Base-by-base conservation (phyloP, 805 yeast genomes). In the Ascoidea asiatica region DNA sequence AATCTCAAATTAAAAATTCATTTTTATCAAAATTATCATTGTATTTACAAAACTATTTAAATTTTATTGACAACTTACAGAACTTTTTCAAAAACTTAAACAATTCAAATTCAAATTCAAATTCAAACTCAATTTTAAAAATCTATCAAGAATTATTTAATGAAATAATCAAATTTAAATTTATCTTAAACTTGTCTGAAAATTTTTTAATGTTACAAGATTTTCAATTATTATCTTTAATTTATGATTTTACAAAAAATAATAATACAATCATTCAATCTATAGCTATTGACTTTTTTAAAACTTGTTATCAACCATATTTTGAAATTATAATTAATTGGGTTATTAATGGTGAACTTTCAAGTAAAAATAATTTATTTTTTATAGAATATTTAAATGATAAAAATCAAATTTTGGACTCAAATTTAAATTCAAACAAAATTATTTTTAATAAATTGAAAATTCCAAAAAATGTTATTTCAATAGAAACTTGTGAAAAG, bases 341-440 rank as follows among this genome's bases (percentile, higher is more conserved):
- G 97, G 56, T 87, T 1, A 57, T 75, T 0, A 61, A 70, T 39
- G 97, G 96, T 1, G 75, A 72, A 43, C 55, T 87, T 15, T 60
- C 66, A 2, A 77, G 74, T 45, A 67, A 64, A 1, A 63, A 62
- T 46, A 70, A 69, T 15, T 90, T 81, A 50, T 87, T 87, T 53
- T 89, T 85, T 53, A 73, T 45, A 11, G 11, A 19, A 19, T 19
- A 35, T 29, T 37, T 21, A 7, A 8, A 17, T 8, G 22, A n/a
- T 20, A 23, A 43, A 19, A 37, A 38, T 18, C 23, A 37, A 21
- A 37, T 11, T n/a, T 5, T 19, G 7, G 17, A 35, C 2, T 21
- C 20, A 17, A 40, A 40, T 21, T 33, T 17, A 19, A 38, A 22
- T 42, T 48, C 48, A 41, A 44, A 19, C 38, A 53, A 63, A 4